phyloP scores from a whole-genome alignment of 768 basidiomycete genomes.

The Boletus bicolor region DNA sequence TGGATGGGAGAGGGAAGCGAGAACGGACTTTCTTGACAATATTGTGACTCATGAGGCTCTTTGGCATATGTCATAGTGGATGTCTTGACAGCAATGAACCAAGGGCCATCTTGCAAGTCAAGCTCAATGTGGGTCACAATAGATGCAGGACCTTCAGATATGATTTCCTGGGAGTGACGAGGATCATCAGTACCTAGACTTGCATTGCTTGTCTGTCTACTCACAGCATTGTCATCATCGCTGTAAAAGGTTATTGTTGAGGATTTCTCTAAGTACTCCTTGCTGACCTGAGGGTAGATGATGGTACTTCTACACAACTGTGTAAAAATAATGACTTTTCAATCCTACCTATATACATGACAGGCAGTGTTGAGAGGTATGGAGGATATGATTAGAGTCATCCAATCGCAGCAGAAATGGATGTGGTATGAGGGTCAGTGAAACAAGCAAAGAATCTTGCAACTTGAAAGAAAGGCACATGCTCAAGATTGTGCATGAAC shows the following conservation, averaged over 20 bases:
- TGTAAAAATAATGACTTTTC: no score
- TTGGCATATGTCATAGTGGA: constrained; percentile 44
- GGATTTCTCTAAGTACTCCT: not conserved
- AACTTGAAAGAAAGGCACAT: no score
- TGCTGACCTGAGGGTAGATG: no score
- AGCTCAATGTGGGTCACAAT: constrained; percentile 16
- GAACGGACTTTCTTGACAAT: constrained; percentile 58
- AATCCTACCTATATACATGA: no score
- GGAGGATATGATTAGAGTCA: no score
- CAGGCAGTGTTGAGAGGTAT: no score
- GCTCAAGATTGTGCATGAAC: no score
- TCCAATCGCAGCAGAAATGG: no score
- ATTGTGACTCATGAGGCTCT: constrained; percentile 54
- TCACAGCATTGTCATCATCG: constrained; percentile 1
- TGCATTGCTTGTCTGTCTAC: not conserved
- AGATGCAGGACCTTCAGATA: constrained; percentile 24
- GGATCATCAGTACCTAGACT: constrained; percentile 1
- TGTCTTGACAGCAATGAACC: constrained; percentile 47
- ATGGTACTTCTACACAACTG: no score
- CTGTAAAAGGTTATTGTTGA: constrained; percentile 9
- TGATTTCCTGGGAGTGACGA: constrained; percentile 10
- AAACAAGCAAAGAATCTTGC: no score
- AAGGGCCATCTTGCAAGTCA: constrained; percentile 4
- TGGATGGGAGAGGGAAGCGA: constrained; percentile 44
- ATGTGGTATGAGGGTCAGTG: no score